These are phyloP conservation scores for Amanita brunnescens DNA, from an alignment of 768 basidiomycete genomes.

Conservation along the genomic window DNA sequence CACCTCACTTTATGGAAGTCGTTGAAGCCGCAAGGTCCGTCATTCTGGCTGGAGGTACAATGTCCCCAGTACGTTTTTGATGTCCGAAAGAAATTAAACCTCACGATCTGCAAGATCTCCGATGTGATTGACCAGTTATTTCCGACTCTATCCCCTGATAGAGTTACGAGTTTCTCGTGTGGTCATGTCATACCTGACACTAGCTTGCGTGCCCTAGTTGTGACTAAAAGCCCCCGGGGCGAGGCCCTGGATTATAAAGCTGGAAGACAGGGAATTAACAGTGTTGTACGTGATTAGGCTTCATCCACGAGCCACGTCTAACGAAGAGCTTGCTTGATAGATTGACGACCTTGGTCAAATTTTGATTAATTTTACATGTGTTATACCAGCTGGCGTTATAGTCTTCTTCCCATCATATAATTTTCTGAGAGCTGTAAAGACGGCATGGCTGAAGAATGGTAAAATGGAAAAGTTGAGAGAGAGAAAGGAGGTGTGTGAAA, in stretches of 20 bases:
- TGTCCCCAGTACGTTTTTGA: constrained; percentile 77
- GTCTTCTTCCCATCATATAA: constrained; percentile 92
- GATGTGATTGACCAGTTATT: constrained; percentile 83
- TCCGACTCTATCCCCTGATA: constrained; percentile 46
- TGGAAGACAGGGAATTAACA: constrained; percentile 55
- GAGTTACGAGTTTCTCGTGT: constrained; percentile 79
- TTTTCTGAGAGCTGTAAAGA: constrained; percentile 62
- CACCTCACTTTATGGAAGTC: constrained; percentile 78
- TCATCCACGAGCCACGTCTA: neutral
- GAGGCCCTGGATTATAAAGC: constrained; percentile 76
- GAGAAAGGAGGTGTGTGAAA: constrained; percentile 63
- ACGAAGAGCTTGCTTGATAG: constrained; percentile 27
- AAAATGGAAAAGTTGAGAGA: constrained; percentile 48
- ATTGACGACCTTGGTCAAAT: constrained; percentile 78
- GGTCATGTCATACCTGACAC: constrained; percentile 82
- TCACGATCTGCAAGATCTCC: constrained; percentile 62
- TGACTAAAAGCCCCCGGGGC: constrained; percentile 69
- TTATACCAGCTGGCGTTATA: constrained; percentile 84
- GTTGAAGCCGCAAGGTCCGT: constrained; percentile 74
- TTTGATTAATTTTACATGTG: constrained; percentile 65
- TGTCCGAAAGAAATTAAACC: constrained; percentile 1
- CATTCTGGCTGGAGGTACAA: constrained; percentile 93
- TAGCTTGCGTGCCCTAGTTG: constrained; percentile 68
- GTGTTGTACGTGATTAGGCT: constrained; percentile 38
- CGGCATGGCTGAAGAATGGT: constrained; percentile 56